phyloP scores from a whole-genome alignment of 2,329 filamentous ascomycete genomes.

The Trichoderma sp. region DNA sequence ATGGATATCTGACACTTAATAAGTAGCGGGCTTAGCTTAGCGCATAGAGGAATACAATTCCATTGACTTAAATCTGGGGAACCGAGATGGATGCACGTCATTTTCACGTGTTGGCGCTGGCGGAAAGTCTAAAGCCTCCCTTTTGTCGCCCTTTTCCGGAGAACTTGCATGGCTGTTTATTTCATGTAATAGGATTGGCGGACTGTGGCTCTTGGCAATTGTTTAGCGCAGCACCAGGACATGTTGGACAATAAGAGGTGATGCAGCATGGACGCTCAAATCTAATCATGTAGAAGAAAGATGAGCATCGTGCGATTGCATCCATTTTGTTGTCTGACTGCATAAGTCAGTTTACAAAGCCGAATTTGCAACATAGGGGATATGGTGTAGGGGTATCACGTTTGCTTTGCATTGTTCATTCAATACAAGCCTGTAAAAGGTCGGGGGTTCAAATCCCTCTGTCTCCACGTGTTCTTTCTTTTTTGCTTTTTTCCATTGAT shows the following conservation, averaged over 20 bases:
- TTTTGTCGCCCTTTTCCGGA: background rate
- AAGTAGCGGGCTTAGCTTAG: background rate
- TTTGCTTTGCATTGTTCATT: constrained; percentile 13
- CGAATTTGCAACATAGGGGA: constrained; percentile 12
- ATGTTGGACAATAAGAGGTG: background rate
- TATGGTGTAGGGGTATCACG: constrained; percentile 21
- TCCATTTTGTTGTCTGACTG: no score
- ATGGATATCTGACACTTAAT: background rate
- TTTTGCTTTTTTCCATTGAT: background rate
- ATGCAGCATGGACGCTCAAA: background rate
- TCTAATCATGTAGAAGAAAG: background rate
- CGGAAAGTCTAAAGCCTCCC: background rate
- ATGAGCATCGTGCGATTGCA: no score
- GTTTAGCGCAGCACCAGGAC: background rate
- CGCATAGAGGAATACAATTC: background rate
- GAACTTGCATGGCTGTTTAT: background rate
- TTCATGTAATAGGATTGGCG: background rate
- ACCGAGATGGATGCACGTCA: background rate
- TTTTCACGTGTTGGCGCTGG: background rate
- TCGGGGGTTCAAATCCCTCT: constrained; percentile 19
- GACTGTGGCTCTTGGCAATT: background rate
- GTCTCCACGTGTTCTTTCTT: constrained; percentile 16
- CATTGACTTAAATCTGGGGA: background rate
- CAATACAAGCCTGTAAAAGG: constrained; percentile 5
- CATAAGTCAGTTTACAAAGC: background rate